Conservation (phyloP, 106 monocot species). For the Cymbidium sinense region DNA sequence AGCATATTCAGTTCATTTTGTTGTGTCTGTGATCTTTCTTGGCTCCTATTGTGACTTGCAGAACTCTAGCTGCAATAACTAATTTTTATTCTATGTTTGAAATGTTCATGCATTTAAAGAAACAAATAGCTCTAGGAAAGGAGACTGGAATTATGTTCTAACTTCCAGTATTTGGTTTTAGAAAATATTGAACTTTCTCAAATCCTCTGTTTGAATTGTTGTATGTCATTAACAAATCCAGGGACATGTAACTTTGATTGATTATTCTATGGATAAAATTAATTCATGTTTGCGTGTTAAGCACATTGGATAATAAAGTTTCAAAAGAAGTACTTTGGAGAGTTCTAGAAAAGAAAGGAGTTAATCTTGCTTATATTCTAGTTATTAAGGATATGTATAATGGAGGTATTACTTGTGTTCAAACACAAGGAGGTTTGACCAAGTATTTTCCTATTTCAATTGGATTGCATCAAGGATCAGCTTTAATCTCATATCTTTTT, state of each 20-base stretch:
- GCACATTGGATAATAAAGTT: too few relatives aligned
- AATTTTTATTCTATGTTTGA: background rate
- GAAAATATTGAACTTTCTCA: background rate
- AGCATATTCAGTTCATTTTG: background rate
- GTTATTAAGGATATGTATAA: too few relatives aligned
- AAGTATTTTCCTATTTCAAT: too few relatives aligned
- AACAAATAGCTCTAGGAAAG: background rate
- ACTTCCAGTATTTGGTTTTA: background rate
- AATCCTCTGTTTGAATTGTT: background rate
- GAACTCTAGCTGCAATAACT: background rate
- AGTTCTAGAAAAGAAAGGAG: too few relatives aligned
- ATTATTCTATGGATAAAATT: background rate
- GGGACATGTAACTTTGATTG: background rate
- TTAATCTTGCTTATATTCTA: too few relatives aligned
- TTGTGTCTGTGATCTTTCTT: background rate
- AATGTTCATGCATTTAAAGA: background rate
- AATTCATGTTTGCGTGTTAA: background rate
- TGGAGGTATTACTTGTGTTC: too few relatives aligned
- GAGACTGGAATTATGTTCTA: background rate
- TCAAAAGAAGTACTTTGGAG: too few relatives aligned
- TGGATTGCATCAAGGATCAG: too few relatives aligned
- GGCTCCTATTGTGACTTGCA: background rate
- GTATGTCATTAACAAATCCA: background rate
- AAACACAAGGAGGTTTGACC: too few relatives aligned
- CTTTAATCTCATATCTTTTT: too few relatives aligned